Conservation (phyloP, 129 eudicot genomes). For the sunflower (Helianthus annuus) region HanXRQr2.0-SUNRISE NC_035449.2:25309569-25310068, state of each 20-base stretch:
- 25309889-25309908: constrained; percentile 39
- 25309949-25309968: constrained; percentile 31
- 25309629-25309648: constrained; percentile 24
- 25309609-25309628: constrained; percentile 41
- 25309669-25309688: constrained; percentile 52
- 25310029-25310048: constrained; percentile 22
- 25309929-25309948: constrained; percentile 33
- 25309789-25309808: constrained; percentile 35
- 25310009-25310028: constrained; percentile 64
- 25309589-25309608: constrained; percentile 47
- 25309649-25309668: constrained; percentile 30
- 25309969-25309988: constrained; percentile 33
- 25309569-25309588: constrained; percentile 72
- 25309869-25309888: constrained; percentile 31
- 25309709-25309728: constrained; percentile 87
- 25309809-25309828: constrained; percentile 66
- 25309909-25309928: constrained; percentile 37
- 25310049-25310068: constrained; percentile 45
- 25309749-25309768: constrained; percentile 52
- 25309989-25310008: constrained; percentile 46
- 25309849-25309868: constrained; percentile 63
- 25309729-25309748: constrained; percentile 74
- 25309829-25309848: constrained; percentile 86
- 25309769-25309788: constrained; percentile 42
- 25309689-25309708: constrained; percentile 63